Base-by-base conservation (phyloP, 2,329 filamentous ascomycete species). In the Alternaria rosae region DNA sequence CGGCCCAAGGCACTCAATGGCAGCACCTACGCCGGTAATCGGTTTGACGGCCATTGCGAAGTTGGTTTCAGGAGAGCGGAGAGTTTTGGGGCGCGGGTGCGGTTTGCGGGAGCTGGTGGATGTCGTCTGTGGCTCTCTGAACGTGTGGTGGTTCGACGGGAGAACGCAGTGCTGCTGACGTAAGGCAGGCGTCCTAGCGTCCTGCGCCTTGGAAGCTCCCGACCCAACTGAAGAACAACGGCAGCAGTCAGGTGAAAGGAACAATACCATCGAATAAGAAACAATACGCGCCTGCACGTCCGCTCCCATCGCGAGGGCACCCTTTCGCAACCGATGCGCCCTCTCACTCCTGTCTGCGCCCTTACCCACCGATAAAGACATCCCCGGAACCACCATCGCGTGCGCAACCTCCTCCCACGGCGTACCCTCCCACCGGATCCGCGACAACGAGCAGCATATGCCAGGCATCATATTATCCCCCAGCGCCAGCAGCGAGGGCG, bases 21-120 rank as follows among this genome's bases (percentile, higher is more conserved):
- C 64, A 71, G 28, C 47, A 79, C 82, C 62, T 83, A 84, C 82
- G 71, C 83, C 83, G 66, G 82, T 84, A 70, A 85, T 84, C 66
- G 82, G 82, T 79, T 84, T 84, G 74, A 84, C 69, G 64, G 78
- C 78, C 80, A 82, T 82, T 71, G 68, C 67, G 70, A 61, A 61
- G 45, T 70, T 45, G 64, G 50, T 61, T 66, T 67, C 62, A 57
- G 65, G 56, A 59, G 70, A 70, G 71, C 57, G 72, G 69, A 72
- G 72, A 72, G 75, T 66, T 71, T 67, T 69, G 68, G 61, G 68
- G 65, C 62, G 69, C 69, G 67, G 56, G 51, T 69, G 73, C 65
- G 70, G 74, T 61, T 64, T 65, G 57, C 67, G 64, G 70, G 66
- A 69, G 71, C 68, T 71, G 74, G 70, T 71, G 60, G 68, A 70